Evolutionary conservation across 441 rosid species (phyloP).

Genomic region (Populus hybrid): DNA sequence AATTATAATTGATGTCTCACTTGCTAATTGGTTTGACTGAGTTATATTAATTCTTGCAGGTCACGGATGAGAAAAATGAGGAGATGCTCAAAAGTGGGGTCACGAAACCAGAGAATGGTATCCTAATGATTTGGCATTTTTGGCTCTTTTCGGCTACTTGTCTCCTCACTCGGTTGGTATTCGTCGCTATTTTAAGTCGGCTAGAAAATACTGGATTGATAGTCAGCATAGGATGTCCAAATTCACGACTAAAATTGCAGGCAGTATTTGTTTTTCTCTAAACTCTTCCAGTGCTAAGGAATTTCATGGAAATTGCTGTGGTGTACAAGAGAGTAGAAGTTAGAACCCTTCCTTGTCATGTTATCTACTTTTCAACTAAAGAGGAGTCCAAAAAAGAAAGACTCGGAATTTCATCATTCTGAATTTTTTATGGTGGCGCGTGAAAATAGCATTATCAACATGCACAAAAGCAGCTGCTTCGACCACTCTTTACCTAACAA

Average conservation of each 20-base stretch:
- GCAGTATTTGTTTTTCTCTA: neutral
- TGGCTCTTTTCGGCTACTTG: neutral
- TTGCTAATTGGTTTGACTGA: neutral
- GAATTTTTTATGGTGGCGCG: neutral
- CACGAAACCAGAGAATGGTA: neutral
- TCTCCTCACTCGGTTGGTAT: neutral
- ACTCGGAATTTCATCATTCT: neutral
- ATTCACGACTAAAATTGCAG: neutral
- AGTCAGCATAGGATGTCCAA: neutral
- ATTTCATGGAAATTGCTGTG: slow-evolving; percentile 1
- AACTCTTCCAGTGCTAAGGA: neutral
- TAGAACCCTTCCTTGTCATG: neutral
- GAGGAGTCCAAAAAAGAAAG: neutral
- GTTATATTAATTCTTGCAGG: neutral
- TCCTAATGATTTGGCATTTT: neutral
- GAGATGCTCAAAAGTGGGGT: neutral
- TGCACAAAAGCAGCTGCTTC: neutral
- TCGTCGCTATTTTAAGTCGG: neutral
- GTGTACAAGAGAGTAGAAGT: neutral
- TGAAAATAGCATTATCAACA: neutral
- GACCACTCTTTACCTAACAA: neutral
- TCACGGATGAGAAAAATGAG: slow-evolving; percentile 16
- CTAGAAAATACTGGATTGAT: neutral
- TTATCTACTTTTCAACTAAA: neutral
- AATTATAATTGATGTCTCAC: too few species aligned